Base-by-base conservation (phyloP, 768 basidiomycete genomes). In the Lactarius pseudohatsudake region DNA sequence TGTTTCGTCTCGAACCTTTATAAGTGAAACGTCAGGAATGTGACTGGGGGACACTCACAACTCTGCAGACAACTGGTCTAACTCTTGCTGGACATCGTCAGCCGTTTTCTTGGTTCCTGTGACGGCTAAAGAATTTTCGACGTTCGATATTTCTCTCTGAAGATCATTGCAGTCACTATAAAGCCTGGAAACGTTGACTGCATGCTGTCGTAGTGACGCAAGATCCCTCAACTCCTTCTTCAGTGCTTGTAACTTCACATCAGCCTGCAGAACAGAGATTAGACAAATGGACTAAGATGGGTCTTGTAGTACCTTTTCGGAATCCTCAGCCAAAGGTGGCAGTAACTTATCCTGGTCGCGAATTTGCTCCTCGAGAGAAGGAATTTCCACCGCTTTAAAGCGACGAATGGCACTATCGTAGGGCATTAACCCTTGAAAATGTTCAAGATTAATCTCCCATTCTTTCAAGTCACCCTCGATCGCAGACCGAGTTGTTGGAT, bases 71-170 rank as follows among this genome's bases (percentile, higher is more conserved):
- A 96, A 74, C 1, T 78, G 76, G 62, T 90, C 86, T 7, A 97
- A 79, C 72, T 97, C 89, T 30, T 71, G 77, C 75, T 98, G 91
- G 18, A 98, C 89, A 57, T 96, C 94, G 56, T 94, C 91, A 0
- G 85, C 84, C 1, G 95, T 94, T 76, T 87, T 92, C 16, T 85
- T 83, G 40, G 89, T 90, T 2, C 95, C 96, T 2, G 87, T 87
- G 8, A 82, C 77, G 22, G 82, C 78, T 18, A 99, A 81, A 57
- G 90, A 86, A 57, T 78, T 78, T 75, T 97, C 92, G 55, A 94
- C 78, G 57, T 80, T 78, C 10, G 75, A 68, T 55, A 90, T 84
- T 45, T 94, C 92, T 50, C 82, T 78, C 61, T 82, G 80, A 20
- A 93, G 81, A 16, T 80, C 80, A 61, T 84, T 80, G 41, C 86